Evolutionary conservation across 1,284 basidiomycete genomes (phyloP).

Genomic region (Polyporus tsugae): DNA sequence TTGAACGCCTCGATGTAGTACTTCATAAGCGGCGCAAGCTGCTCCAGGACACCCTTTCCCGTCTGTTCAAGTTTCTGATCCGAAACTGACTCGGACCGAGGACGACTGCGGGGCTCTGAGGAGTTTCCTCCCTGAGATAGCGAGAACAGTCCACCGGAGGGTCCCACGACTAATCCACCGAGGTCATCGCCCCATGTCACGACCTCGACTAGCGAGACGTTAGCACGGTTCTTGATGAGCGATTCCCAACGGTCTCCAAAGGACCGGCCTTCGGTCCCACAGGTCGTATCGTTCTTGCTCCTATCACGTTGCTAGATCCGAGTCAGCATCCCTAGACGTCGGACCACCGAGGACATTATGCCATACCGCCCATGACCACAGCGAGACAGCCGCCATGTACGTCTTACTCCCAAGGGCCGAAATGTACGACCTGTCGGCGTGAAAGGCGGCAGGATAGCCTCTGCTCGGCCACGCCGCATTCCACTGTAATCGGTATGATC

Average conservation of each 20-base stretch:
- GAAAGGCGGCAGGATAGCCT: slow-evolving; percentile 37
- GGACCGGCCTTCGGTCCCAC: slow-evolving; percentile 59
- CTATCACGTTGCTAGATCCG: neutral
- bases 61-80: neutral
- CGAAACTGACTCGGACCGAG: neutral
- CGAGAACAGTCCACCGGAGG: neutral
- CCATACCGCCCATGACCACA: slow-evolving; percentile 61
- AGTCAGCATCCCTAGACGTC: neutral
- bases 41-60: neutral
- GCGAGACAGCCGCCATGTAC: slow-evolving; percentile 52
- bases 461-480: slow-evolving; percentile 47
- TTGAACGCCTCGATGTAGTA: slow-evolving; percentile 73
- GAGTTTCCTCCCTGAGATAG: neutral
- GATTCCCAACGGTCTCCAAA: slow-evolving; percentile 65
- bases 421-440: slow-evolving; percentile 41
- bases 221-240: slow-evolving; percentile 55
- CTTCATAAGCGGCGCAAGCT: slow-evolving; percentile 41
- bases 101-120: neutral
- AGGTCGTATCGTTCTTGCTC: neutral
- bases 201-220: slow-evolving; percentile 60
- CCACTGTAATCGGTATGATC: slow-evolving; percentile 40
- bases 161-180: slow-evolving; percentile 51
- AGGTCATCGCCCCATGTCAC: slow-evolving; percentile 69
- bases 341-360: neutral
- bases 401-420: slow-evolving; percentile 36